A percentile compares a stretch with the other conserved stretches of the same genome.
These are phyloP conservation scores for Trichomonas tenax DNA, from an alignment of 208 protist genomes.

Conservation along the genomic window DNA sequence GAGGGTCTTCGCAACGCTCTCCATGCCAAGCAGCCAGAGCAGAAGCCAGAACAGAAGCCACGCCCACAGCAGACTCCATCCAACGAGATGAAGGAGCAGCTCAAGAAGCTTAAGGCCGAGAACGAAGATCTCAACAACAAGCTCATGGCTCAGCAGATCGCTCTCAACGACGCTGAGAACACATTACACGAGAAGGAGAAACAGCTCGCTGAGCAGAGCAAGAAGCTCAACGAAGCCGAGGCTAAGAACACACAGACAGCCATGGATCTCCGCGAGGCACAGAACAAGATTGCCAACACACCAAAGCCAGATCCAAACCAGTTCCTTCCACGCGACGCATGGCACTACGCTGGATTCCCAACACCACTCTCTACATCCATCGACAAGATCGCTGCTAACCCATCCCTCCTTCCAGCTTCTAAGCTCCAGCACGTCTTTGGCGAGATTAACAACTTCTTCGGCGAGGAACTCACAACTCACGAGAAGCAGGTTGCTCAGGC, in stretches of 20 bases:
- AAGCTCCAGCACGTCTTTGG: not conserved
- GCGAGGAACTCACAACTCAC: not conserved
- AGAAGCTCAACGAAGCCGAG: not conserved
- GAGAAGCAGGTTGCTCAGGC: not conserved
- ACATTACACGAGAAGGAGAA: not conserved
- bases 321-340: not conserved
- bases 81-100: not conserved
- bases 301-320: not conserved
- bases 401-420: not conserved
- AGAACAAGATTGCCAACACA: not conserved
- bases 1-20: not conserved
- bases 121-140: not conserved
- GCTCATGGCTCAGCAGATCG: not conserved
- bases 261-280: not conserved
- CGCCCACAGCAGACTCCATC: not conserved
- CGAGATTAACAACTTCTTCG: not conserved
- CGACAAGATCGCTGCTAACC: not conserved
- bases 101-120: not conserved
- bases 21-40: not conserved
- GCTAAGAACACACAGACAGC: not conserved
- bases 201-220: not conserved
- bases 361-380: not conserved
- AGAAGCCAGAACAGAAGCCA: not conserved
- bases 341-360: not conserved
- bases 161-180: not conserved